These are phyloP conservation scores for Xanthoparmelia taractica DNA, from an alignment of 495 filamentous ascomycete species.

Conservation along the genomic window DNA sequence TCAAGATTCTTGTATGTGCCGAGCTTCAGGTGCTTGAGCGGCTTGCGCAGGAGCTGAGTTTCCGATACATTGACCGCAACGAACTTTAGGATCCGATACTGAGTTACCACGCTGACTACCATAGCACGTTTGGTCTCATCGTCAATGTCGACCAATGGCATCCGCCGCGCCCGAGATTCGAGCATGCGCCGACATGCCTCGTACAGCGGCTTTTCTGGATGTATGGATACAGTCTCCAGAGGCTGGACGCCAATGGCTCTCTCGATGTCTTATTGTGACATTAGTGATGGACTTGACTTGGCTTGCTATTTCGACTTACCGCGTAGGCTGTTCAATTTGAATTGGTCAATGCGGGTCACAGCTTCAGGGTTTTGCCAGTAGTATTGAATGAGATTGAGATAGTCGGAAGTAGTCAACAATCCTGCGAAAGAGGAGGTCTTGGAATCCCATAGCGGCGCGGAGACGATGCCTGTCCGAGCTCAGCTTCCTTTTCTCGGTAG, in stretches of 20 bases:
- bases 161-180: conserved; percentile 82
- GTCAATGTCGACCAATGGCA: conserved; percentile 88
- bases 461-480: conserved; percentile 74
- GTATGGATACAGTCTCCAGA: conserved; percentile 91
- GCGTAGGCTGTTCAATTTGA: conserved; percentile 85
- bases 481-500: conserved; percentile 11
- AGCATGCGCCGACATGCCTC: conserved; percentile 95
- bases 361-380: conserved; percentile 97
- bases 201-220: conserved; percentile 82
- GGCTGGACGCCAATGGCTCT: conserved; percentile 83
- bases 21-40: conserved; percentile 73
- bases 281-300: conserved; percentile 7
- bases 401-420: conserved; percentile 90
- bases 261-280: conserved; percentile 67
- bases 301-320: conserved; percentile 45
- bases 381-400: conserved; percentile 97
- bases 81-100: conserved; percentile 97
- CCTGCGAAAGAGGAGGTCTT: conserved; percentile 89
- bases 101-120: conserved; percentile 93
- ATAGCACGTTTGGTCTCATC: conserved; percentile 89
- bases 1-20: conserved; percentile 76
- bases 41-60: conserved; percentile 81
- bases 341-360: conserved; percentile 82
- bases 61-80: conserved; percentile 94
- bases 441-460: conserved; percentile 95